phyloP scores from a whole-genome alignment of 2,329 filamentous ascomycete genomes.

The Cercospora sp. region DNA sequence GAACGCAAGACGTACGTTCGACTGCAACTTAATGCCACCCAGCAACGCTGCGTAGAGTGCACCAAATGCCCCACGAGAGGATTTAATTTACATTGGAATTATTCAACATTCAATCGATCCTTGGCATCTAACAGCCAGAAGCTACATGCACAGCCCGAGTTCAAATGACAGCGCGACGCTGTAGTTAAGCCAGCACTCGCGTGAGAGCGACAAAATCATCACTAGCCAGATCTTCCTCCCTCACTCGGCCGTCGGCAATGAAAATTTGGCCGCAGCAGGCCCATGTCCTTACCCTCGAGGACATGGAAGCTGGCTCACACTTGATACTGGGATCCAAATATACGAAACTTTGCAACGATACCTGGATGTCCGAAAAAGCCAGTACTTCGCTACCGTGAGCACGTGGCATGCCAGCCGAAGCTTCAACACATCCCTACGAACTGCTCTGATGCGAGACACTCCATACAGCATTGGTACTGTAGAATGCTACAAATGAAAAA shows the following conservation, averaged over 20 bases:
- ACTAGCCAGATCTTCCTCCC: neutral
- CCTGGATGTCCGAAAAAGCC: neutral
- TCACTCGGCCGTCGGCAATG: neutral
- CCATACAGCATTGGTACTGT: neutral
- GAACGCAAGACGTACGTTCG: neutral
- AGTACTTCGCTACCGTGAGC: neutral
- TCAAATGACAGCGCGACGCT: neutral
- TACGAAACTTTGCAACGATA: neutral
- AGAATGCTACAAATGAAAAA: neutral
- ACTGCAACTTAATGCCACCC: neutral
- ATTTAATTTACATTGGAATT: neutral
- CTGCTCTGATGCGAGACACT: neutral
- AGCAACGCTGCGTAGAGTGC: neutral
- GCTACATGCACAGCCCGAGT: neutral
- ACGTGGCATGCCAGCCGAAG: neutral
- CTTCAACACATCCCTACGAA: neutral
- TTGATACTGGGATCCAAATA: neutral
- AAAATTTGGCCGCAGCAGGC: neutral
- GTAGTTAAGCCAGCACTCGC: neutral
- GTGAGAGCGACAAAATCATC: neutral
- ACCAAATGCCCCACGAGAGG: neutral
- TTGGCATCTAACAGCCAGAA: neutral
- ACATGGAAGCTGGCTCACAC: neutral
- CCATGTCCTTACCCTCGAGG: neutral
- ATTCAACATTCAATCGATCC: neutral